Evolutionary conservation across 371 early-diverging fungal species (phyloP).

Genomic region (Apophysomyces trapeziformis): DNA sequence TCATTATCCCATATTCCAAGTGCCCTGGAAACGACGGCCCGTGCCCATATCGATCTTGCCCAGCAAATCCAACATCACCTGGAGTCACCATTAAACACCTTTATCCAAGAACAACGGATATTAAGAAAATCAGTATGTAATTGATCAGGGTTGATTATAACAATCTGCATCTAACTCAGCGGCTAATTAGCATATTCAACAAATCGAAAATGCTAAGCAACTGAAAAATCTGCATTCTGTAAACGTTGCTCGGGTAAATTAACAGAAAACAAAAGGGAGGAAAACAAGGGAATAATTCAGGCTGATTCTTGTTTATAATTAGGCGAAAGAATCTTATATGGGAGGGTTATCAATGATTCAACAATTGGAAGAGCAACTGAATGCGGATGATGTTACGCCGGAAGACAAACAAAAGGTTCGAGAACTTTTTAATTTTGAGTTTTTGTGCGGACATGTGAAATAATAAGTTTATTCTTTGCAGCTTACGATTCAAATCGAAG

Average conservation of each 20-base stretch:
- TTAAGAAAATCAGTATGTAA: conserved; percentile 34
- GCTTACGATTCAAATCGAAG: conserved; percentile 18
- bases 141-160: neutral
- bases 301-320: neutral
- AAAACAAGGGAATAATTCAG: too few relatives aligned
- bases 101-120: conserved; percentile 47
- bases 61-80: conserved; percentile 47
- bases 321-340: conserved; percentile 34
- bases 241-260: conserved; percentile 44
- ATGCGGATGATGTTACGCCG: neutral
- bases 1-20: conserved; percentile 45
- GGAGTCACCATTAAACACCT: conserved; percentile 41
- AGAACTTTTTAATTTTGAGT: neutral
- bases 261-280: neutral
- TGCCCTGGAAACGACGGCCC: conserved; percentile 48
- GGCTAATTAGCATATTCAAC: conserved; percentile 36
- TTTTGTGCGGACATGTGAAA: neutral
- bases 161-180: too few relatives aligned
- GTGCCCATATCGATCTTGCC: conserved; percentile 53
- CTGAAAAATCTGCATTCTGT: conserved; percentile 42
- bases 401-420: neutral
- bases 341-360: conserved; percentile 23
- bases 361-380: conserved; percentile 17
- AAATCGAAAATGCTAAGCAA: conserved; percentile 48
- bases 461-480: neutral